phyloP scores from a whole-genome alignment of 352 stramenopile genomes.

The Plasmopara muralis region DNA sequence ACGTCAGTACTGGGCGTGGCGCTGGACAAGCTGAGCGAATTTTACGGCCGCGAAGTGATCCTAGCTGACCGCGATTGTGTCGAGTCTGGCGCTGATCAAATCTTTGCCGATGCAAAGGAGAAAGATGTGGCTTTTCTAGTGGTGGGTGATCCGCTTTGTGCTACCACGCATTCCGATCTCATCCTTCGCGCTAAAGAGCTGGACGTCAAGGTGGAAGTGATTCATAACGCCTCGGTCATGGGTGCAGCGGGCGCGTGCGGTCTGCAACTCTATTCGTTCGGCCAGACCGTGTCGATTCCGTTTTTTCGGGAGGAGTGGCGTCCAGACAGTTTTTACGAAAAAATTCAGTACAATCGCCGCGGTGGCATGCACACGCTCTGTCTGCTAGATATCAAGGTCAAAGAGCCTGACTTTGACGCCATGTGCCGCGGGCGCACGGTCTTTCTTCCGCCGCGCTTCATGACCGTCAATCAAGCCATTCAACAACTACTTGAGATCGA shows the following conservation, averaged over 20 bases:
- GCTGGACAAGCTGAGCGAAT: conserved; percentile 81
- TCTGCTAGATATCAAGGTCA: conserved; percentile 99
- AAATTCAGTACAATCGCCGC: conserved; percentile 94
- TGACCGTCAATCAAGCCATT: conserved; percentile 94
- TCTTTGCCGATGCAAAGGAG: conserved; percentile 88
- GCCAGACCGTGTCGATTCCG: conserved; percentile 97
- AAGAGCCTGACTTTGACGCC: conserved; percentile 97
- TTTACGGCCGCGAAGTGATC: conserved; percentile 91
- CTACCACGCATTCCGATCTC: conserved; percentile 98
- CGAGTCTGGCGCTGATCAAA: conserved; percentile 95
- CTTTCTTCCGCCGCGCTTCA: conserved; percentile 96
- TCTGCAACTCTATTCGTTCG: conserved; percentile 98
- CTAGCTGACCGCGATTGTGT: conserved; percentile 93
- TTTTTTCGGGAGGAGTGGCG: conserved; percentile 96
- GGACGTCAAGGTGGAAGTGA: conserved; percentile 92
- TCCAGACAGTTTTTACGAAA: conserved; percentile 97
- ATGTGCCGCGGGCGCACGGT: conserved; percentile 90
- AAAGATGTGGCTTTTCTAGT: conserved; percentile 95
- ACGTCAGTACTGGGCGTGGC: conserved; percentile 94
- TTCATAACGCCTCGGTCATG: conserved; percentile 99
- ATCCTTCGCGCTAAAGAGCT: conserved; percentile 92
- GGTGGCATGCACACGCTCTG: conserved; percentile 98
- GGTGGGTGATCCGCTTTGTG: conserved; percentile 96
- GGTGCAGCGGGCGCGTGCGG: conserved; percentile 92
- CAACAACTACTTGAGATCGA: conserved; percentile 96